These are phyloP conservation scores for Dendrobium officinale DNA, from an alignment of 106 monocot species.

Conservation along the genomic window DNA sequence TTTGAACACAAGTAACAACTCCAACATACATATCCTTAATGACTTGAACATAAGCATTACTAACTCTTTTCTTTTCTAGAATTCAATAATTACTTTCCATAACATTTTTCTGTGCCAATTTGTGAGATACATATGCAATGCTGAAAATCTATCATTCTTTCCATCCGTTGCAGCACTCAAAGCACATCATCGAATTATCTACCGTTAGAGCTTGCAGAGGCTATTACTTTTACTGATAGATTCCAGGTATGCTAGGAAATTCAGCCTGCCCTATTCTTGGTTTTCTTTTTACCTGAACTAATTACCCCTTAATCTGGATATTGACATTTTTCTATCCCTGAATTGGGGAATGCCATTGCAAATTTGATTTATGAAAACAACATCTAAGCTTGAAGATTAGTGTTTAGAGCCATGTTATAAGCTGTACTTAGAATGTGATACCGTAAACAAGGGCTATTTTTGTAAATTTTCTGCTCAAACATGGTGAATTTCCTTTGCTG, in stretches of 20 bases:
- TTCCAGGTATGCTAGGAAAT: constrained; percentile 59
- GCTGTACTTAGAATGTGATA: no score
- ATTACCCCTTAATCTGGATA: no score
- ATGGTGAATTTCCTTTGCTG: no score
- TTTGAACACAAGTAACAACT: no score
- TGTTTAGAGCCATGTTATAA: no score
- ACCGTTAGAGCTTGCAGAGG: constrained; percentile 68
- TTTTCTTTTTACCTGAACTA: no score
- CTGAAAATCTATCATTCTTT: background rate
- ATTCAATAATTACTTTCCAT: background rate
- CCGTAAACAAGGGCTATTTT: no score
- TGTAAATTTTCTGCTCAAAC: no score
- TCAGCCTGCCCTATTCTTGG: background rate
- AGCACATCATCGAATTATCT: constrained; percentile 63
- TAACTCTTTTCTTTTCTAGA: no score
- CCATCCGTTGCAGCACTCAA: constrained; percentile 63
- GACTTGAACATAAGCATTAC: no score
- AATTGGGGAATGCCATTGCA: background rate
- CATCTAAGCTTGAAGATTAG: no score
- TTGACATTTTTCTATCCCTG: background rate
- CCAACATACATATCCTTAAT: no score
- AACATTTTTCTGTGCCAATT: background rate
- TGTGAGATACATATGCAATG: background rate
- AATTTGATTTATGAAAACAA: background rate
- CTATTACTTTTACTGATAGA: constrained; percentile 71